phyloP scores from a whole-genome alignment of 805 yeast genomes.

The Lipomyces yamanashiensis region DNA sequence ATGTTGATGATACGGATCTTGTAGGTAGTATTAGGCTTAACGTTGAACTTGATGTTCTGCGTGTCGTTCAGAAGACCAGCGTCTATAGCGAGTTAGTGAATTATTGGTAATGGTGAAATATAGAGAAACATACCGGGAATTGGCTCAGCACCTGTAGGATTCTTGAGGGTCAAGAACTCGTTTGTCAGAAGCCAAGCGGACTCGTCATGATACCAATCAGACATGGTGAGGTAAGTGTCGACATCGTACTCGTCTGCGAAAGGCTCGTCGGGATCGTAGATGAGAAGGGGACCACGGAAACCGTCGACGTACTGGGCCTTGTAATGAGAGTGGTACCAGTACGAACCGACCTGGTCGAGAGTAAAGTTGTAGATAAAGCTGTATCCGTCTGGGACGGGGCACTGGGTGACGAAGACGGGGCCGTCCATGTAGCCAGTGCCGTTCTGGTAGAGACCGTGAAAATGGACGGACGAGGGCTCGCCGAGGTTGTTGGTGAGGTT shows the following conservation, averaged over 20 bases:
- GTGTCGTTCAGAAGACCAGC: constrained; percentile 80
- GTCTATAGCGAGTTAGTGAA: constrained; percentile 44
- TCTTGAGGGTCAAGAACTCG: constrained; percentile 67
- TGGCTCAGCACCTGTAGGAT: constrained; percentile 99
- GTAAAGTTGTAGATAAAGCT: constrained; percentile 85
- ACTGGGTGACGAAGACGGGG: constrained; percentile 83
- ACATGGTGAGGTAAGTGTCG: constrained; percentile 67
- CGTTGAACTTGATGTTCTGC: constrained; percentile 70
- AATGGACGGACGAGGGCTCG: constrained; percentile 79
- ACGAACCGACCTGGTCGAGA: constrained; percentile 85
- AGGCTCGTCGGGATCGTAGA: constrained; percentile 70
- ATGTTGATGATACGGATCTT: constrained; percentile 77
- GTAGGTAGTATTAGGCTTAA: constrained; percentile 85
- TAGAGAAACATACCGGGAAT: constrained; percentile 56
- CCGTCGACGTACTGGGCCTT: constrained; percentile 93
- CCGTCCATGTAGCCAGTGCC: constrained; percentile 86
- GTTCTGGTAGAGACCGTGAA: constrained; percentile 90
- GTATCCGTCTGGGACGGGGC: constrained; percentile 82
- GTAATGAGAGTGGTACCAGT: constrained; percentile 97
- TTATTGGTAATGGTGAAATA: not conserved
- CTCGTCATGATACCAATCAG: constrained; percentile 87
- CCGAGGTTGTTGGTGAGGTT: constrained; percentile 72
- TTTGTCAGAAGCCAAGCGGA: constrained; percentile 56
- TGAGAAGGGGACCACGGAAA: constrained; percentile 59
- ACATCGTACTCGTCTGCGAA: constrained; percentile 71